Conservation (phyloP, 2,329 filamentous ascomycete species). For the Aspergillus floridensis region DNA sequence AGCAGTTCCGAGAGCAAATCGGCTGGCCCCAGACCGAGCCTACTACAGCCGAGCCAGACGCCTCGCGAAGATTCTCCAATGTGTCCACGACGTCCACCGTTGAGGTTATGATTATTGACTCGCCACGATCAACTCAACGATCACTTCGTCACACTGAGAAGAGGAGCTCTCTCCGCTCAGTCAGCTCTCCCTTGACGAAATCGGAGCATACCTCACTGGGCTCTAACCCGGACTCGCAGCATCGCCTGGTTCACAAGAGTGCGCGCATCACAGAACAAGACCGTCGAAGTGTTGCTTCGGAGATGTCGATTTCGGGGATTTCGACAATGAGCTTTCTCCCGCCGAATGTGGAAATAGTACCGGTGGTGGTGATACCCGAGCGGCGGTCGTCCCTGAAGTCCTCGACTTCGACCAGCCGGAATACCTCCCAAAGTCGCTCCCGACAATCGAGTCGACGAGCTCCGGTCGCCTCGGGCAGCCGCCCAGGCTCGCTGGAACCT, state of each 20-base stretch:
- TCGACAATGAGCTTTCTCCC: conserved; percentile 30
- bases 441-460: conserved; percentile 38
- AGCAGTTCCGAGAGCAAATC: conserved; percentile 50
- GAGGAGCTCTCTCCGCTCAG: conserved; percentile 51
- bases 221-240: conserved; percentile 45
- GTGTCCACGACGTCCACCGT: conserved; percentile 55
- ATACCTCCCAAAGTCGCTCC: conserved; percentile 39
- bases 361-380: conserved; percentile 49
- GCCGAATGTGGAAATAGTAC: conserved; percentile 41
- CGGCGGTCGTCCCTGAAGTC: conserved; percentile 45
- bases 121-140: conserved; percentile 45
- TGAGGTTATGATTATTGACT: conserved; percentile 55
- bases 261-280: conserved; percentile 50
- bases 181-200: conserved; percentile 43
- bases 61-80: conserved; percentile 47
- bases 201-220: conserved; percentile 47
- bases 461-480: conserved; percentile 36
- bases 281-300: conserved; percentile 44
- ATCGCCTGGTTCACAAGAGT: conserved; percentile 52
- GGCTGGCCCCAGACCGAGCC: conserved; percentile 47
- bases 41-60: conserved; percentile 27
- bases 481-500: conserved; percentile 32
- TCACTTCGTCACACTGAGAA: conserved; percentile 55
- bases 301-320: conserved; percentile 38
- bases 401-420: conserved; percentile 36